phyloP scores from a whole-genome alignment of 2,329 filamentous ascomycete species.

The Fusarium sp. region DNA sequence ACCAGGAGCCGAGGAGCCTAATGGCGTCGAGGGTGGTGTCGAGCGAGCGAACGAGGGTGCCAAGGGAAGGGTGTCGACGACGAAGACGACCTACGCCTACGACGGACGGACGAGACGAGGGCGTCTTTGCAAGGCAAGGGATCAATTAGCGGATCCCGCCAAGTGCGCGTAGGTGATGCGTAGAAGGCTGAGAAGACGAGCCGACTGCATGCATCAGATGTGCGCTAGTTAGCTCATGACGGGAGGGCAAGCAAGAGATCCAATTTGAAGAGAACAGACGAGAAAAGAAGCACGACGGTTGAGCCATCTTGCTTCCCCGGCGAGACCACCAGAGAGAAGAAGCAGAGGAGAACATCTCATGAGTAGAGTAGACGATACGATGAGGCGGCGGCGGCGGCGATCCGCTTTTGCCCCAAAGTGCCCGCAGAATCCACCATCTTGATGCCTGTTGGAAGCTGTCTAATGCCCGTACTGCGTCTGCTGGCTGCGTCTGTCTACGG shows the following conservation, averaged over 20 bases:
- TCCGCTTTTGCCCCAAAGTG: constrained; percentile 7
- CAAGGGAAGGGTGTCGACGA: constrained; percentile 7
- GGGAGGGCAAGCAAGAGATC: constrained; percentile 6
- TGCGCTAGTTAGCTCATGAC: constrained; percentile 30
- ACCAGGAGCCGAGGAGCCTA: constrained; percentile 37
- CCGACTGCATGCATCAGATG: constrained; percentile 30
- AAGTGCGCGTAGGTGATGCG: background rate
- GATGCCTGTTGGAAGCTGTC: constrained; percentile 6
- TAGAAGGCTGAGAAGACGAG: constrained; percentile 35
- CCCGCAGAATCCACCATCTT: constrained; percentile 4
- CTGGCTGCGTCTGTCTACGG: constrained; percentile 12
- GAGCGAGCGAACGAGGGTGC: constrained; percentile 10
- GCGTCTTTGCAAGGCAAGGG: constrained; percentile 33
- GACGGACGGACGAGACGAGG: background rate
- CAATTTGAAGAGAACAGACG: constrained; percentile 14
- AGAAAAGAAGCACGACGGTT: constrained; percentile 5
- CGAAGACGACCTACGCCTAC: background rate
- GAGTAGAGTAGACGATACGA: background rate
- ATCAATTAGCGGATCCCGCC: constrained; percentile 24
- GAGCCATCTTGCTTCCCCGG: constrained; percentile 12
- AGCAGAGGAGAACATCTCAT: constrained; percentile 5
- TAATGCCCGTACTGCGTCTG: background rate
- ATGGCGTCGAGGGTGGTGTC: constrained; percentile 31
- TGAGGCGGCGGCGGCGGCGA: constrained; percentile 7
- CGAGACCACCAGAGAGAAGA: constrained; percentile 2